phyloP scores from a whole-genome alignment of 2,329 filamentous ascomycete genomes.

The Ophiognomonia clavigignenti-juglandacearum region DNA sequence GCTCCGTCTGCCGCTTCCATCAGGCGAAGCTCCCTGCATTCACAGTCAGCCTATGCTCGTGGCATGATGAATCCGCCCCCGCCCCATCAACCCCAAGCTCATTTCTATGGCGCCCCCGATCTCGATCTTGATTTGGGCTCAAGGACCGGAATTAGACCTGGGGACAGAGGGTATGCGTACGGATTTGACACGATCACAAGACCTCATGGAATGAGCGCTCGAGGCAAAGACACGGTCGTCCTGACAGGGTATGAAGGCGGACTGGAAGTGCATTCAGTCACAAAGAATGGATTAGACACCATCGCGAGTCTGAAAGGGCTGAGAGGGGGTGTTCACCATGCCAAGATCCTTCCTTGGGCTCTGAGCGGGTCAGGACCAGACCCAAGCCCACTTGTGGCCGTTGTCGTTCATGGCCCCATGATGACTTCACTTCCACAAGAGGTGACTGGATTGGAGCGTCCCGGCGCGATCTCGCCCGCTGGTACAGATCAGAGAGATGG shows the following conservation, averaged over 20 bases:
- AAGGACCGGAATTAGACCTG: conserved; percentile 53
- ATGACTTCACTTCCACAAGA: conserved; percentile 38
- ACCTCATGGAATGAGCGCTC: conserved; percentile 24
- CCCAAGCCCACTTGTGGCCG: conserved; percentile 68
- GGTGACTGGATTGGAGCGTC: conserved; percentile 26
- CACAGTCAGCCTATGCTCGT: conserved; percentile 43
- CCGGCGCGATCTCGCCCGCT: conserved; percentile 35
- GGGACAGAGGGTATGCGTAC: conserved; percentile 71
- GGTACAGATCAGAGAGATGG: conserved; percentile 29
- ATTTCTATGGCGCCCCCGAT: conserved; percentile 73
- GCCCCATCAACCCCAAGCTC: conserved; percentile 69
- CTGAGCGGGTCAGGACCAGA: conserved; percentile 46
- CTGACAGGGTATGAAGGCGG: conserved; percentile 77
- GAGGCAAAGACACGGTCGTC: conserved; percentile 55
- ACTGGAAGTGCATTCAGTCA: conserved; percentile 69
- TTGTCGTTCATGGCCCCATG: conserved; percentile 75
- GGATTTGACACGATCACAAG: conserved; percentile 68
- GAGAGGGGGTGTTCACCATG: conserved; percentile 72
- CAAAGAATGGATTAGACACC: conserved; percentile 65
- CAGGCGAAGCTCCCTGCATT: conserved; percentile 45
- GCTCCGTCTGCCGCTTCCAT: conserved; percentile 31
- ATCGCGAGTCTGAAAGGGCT: conserved; percentile 70
- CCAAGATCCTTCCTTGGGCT: conserved; percentile 75
- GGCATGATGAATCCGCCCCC: conserved; percentile 53
- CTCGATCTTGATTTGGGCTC: conserved; percentile 55